Evolutionary conservation across 305 asterid species (phyloP).

Genomic region (Vinca major): DNA sequence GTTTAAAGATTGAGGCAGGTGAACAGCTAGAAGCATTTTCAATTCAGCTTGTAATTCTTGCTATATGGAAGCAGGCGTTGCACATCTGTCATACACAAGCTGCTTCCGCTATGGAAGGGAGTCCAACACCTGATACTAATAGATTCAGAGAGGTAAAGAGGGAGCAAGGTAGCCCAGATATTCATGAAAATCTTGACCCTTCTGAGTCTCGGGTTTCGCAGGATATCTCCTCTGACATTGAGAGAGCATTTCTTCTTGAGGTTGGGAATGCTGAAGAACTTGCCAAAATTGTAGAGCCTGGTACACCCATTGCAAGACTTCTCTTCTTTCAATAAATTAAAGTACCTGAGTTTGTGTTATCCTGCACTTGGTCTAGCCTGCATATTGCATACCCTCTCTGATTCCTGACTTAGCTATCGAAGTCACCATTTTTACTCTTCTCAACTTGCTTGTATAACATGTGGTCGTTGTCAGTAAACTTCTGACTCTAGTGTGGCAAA

Average conservation of each 20-base stretch:
- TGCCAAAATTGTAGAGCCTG: conserved; percentile 60
- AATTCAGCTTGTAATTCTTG: conserved; percentile 73
- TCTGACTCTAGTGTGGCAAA: not conserved
- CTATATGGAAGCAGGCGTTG: conserved; percentile 87
- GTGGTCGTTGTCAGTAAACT: not conserved
- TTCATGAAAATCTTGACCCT: conserved; percentile 32
- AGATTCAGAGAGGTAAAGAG: conserved; percentile 14
- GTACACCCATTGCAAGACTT: conserved; percentile 28
- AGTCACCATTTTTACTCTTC: not conserved
- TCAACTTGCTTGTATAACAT: not conserved
- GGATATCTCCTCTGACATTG: conserved; percentile 43
- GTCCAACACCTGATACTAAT: conserved; percentile 9
- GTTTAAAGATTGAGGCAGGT: conserved; percentile 45
- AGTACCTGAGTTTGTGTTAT: not conserved
- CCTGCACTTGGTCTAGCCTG: not conserved
- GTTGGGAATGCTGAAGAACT: conserved; percentile 76
- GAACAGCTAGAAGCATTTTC: conserved; percentile 73
- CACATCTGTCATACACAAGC: conserved; percentile 68
- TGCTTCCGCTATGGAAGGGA: conserved; percentile 22
- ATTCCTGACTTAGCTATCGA: not conserved
- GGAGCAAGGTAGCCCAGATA: conserved; percentile 17
- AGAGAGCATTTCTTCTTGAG: conserved; percentile 69
- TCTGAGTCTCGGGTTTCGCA: conserved; percentile 27
- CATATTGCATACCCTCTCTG: not conserved
- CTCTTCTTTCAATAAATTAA: not conserved